Evolutionary conservation across 441 rosid genomes (phyloP).

Genomic region (Populus hybrid): DNA sequence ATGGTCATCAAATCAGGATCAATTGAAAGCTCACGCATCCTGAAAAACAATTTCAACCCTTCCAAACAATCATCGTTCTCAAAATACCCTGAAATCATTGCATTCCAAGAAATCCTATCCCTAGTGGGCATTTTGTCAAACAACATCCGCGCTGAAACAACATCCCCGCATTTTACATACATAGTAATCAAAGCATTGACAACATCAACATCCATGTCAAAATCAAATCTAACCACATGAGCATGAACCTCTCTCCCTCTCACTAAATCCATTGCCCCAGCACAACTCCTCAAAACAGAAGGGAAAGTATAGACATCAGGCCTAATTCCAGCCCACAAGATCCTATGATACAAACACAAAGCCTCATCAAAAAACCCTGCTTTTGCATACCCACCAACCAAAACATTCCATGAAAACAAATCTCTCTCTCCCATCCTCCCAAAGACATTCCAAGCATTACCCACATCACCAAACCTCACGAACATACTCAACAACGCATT

Average conservation of each 20-base stretch:
- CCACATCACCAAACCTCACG: slow-evolving; percentile 74
- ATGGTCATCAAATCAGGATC: slow-evolving; percentile 83
- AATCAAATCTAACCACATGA: slow-evolving; percentile 72
- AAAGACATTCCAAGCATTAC: slow-evolving; percentile 79
- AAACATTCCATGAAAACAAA: slow-evolving; percentile 84
- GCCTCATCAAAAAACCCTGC: slow-evolving; percentile 82
- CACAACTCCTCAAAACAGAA: slow-evolving; percentile 86
- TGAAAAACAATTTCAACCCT: slow-evolving; percentile 61
- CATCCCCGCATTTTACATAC: slow-evolving; percentile 73
- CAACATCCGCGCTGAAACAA: slow-evolving; percentile 43
- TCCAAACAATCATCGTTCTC: slow-evolving; percentile 57
- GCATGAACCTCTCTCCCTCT: slow-evolving; percentile 82
- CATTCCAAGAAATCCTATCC: slow-evolving; percentile 85
- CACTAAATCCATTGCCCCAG: slow-evolving; percentile 58
- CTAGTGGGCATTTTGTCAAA: slow-evolving; percentile 62
- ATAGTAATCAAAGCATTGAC: slow-evolving; percentile 78
- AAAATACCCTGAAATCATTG: slow-evolving; percentile 68
- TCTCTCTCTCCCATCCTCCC: slow-evolving; percentile 79
- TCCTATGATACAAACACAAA: slow-evolving; percentile 76
- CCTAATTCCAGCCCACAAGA: slow-evolving; percentile 73
- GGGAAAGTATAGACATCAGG: slow-evolving; percentile 94
- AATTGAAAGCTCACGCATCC: slow-evolving; percentile 59
- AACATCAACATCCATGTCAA: slow-evolving; percentile 66
- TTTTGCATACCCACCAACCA: slow-evolving; percentile 87
- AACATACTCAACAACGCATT: slow-evolving; percentile 77